Evolutionary conservation across 2,329 filamentous ascomycete genomes (phyloP).

Genomic region (Dactylellina parvicollis): DNA sequence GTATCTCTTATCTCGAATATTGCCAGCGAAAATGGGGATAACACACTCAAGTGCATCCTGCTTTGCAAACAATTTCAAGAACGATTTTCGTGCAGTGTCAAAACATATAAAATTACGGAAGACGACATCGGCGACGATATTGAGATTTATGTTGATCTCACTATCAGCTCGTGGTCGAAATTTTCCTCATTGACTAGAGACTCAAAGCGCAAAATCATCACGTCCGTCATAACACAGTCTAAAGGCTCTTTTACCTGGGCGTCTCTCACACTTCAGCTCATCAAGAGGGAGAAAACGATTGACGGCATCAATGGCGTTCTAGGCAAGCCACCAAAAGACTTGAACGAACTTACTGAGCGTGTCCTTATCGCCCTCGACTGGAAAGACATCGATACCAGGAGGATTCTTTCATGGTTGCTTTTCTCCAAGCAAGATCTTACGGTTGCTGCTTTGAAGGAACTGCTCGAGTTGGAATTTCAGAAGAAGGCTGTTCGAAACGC

Average conservation of each 20-base stretch:
- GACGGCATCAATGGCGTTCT: constrained; percentile 23
- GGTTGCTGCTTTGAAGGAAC: constrained; percentile 6
- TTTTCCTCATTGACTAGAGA: constrained; percentile 16
- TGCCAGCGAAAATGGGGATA: constrained; percentile 25
- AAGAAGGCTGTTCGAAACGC: constrained; percentile 13
- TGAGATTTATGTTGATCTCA: constrained; percentile 26
- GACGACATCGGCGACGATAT: constrained; percentile 26
- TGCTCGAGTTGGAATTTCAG: constrained; percentile 17
- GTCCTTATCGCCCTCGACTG: constrained; percentile 26
- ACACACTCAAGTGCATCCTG: constrained; percentile 24
- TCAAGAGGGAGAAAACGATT: constrained; percentile 30
- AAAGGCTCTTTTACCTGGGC: constrained; percentile 33
- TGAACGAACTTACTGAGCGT: constrained; percentile 23
- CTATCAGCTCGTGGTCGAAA: constrained; percentile 16
- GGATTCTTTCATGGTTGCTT: constrained; percentile 27
- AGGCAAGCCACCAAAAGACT: constrained; percentile 10
- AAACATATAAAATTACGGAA: constrained; percentile 23
- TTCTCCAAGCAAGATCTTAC: constrained; percentile 31
- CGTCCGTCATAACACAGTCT: constrained; percentile 18
- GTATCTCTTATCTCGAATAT: constrained; percentile 14
- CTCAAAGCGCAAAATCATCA: constrained; percentile 20
- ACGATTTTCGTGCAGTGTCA: constrained; percentile 26
- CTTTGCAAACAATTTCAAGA: constrained; percentile 29
- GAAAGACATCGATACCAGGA: constrained; percentile 27
- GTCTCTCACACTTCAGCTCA: constrained; percentile 26